A percentile compares a stretch with the other conserved stretches of the same genome.
phyloP scores from a whole-genome alignment of 441 rosid species.

The Syzygium malaccense region DNA sequence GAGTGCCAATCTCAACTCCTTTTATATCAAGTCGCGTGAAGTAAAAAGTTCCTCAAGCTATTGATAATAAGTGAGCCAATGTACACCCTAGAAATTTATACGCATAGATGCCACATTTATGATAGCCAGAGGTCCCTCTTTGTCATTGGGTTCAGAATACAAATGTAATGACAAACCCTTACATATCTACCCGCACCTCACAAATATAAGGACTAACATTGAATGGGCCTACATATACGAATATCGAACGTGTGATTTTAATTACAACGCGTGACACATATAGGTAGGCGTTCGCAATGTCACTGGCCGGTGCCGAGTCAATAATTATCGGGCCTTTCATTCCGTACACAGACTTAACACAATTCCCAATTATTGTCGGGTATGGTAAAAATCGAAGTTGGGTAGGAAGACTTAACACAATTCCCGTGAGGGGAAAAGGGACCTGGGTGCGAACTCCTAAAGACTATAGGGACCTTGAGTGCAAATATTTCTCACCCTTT shows the following conservation, averaged over 20 bases:
- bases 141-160: neutral
- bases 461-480: neutral
- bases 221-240: neutral
- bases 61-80: neutral
- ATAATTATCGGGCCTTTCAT: neutral
- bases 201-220: neutral
- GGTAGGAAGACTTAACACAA: neutral
- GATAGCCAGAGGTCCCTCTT: neutral
- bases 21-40: neutral
- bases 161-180: neutral
- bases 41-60: neutral
- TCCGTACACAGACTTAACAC: neutral
- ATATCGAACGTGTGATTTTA: neutral
- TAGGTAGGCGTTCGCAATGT: neutral
- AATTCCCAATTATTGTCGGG: neutral
- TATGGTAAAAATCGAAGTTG: neutral
- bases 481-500: neutral
- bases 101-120: neutral
- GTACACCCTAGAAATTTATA: accelerated
- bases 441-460: neutral
- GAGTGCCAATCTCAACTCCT: neutral
- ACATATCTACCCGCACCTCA: neutral
- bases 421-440: neutral
- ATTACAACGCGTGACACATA: neutral
- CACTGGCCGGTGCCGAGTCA: neutral